Percentiles rank a stretch among this genome's conserved stretches.
Evolutionary conservation across 345 rosid genomes (phyloP).

Genomic region (Citrus reticulata): DNA sequence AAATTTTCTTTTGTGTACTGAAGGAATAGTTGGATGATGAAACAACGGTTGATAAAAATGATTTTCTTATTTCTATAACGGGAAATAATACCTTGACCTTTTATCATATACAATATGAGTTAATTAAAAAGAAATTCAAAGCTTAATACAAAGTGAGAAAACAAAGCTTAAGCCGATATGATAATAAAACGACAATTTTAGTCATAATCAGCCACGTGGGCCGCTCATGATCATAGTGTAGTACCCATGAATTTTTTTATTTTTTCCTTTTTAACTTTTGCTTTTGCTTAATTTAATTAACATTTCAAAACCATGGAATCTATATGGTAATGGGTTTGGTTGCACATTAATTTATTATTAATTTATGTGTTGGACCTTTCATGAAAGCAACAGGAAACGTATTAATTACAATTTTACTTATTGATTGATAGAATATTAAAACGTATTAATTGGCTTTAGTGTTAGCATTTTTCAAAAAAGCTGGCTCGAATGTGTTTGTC

Average conservation of each 20-base stretch:
- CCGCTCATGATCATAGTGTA: slow-evolving; percentile 21
- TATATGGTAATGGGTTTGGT: slow-evolving; percentile 25
- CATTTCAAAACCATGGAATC: slow-evolving; percentile 18
- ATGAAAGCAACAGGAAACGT: slow-evolving; percentile 22
- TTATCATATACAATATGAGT: not conserved
- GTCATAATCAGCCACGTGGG: slow-evolving; percentile 24
- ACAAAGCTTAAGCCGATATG: slow-evolving; percentile 11
- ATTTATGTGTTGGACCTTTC: slow-evolving; percentile 9
- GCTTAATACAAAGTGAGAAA: slow-evolving; percentile 3
- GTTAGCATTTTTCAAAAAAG: slow-evolving; percentile 15
- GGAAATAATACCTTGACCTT: not conserved
- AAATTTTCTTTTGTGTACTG: not conserved
- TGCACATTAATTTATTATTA: not conserved
- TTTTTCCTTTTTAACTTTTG: not conserved
- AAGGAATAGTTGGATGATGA: slow-evolving; percentile 14
- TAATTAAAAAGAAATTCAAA: not conserved
- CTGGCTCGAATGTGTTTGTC: slow-evolving; percentile 16
- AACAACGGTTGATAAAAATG: slow-evolving; percentile 8
- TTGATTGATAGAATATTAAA: slow-evolving; percentile 10
- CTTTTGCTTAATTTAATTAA: slow-evolving; percentile 21
- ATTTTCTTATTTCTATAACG: slow-evolving; percentile 1
- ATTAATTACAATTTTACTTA: not conserved
- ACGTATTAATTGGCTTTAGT: slow-evolving; percentile 19
- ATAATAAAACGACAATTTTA: slow-evolving; percentile 19
- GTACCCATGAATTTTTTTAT: slow-evolving; percentile 3